phyloP scores from a whole-genome alignment of 2,329 filamentous ascomycete genomes.

The Neonectria magnoliae region DNA sequence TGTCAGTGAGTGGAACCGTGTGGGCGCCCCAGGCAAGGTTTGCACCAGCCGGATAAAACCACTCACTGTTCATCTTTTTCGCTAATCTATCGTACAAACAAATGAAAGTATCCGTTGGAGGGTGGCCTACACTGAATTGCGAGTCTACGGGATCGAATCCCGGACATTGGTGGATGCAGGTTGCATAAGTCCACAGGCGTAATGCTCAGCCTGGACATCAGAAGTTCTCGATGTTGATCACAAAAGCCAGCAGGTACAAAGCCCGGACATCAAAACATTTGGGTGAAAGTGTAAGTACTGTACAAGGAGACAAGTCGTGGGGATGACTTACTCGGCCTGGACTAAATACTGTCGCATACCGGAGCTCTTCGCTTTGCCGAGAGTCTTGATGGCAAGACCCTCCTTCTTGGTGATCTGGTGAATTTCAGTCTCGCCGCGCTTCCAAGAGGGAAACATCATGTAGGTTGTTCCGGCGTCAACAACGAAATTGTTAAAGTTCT shows the following conservation, averaged over 20 bases:
- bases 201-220: background rate
- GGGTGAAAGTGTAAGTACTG: background rate
- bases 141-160: too few species aligned
- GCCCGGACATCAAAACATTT: background rate
- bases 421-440: conserved; percentile 29
- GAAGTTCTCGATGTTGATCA: background rate
- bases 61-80: background rate
- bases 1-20: background rate
- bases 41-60: background rate
- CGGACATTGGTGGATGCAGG: too few species aligned
- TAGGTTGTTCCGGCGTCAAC: conserved; percentile 10
- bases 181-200: background rate
- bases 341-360: conserved; percentile 36
- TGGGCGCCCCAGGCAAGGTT: background rate
- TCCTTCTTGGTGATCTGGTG: conserved; percentile 21
- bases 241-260: background rate
- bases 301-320: background rate
- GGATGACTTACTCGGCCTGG: conserved; percentile 12
- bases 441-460: conserved; percentile 39
- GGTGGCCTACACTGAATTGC: too few species aligned
- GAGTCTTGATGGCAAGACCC: conserved; percentile 25
- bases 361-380: conserved; percentile 31
- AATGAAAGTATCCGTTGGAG: background rate
- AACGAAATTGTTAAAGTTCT: conserved; percentile 3
- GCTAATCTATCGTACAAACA: background rate